Evolutionary conservation across 768 basidiomycete genomes (phyloP).

Genomic region (Podaxis sp.): DNA sequence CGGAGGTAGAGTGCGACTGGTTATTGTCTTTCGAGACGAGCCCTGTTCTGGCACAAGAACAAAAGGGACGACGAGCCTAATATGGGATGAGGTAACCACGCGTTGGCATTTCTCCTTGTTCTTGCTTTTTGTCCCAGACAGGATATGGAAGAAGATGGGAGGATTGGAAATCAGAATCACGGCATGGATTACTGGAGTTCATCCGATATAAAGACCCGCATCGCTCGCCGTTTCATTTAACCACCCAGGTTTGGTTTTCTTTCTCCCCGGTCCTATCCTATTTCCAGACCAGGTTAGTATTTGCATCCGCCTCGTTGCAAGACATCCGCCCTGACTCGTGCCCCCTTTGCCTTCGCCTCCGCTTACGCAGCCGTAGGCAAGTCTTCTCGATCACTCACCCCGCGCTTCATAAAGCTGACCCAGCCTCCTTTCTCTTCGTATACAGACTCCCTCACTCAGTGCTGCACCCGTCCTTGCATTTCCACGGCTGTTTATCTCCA

Average conservation of each 20-base stretch:
- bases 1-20: conserved; percentile 19
- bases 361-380: conserved; percentile 16
- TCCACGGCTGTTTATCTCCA: conserved; percentile 18
- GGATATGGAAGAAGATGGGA: conserved; percentile 1
- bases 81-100: conserved; percentile 8
- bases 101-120: conserved; percentile 4
- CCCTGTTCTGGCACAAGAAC: conserved; percentile 15
- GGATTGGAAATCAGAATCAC: neutral
- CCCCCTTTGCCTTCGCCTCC: conserved; percentile 16
- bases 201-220: conserved; percentile 12
- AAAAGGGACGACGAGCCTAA: conserved; percentile 16
- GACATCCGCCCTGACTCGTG: conserved; percentile 15
- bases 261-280: conserved; percentile 20
- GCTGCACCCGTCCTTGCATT: conserved; percentile 7
- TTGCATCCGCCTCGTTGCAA: conserved; percentile 12
- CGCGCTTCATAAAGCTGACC: conserved; percentile 16
- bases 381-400: conserved; percentile 17
- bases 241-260: conserved; percentile 28
- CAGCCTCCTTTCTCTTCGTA: conserved; percentile 15
- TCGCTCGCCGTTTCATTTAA: neutral
- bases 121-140: conserved; percentile 8
- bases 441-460: conserved; percentile 14
- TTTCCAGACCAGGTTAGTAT: conserved; percentile 24
- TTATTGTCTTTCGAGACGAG: conserved; percentile 21
- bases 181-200: neutral